A percentile compares a stretch with the other conserved stretches of the same genome.
Evolutionary conservation across 495 filamentous ascomycete species (phyloP).

Genomic region (Cercophora scortea): DNA sequence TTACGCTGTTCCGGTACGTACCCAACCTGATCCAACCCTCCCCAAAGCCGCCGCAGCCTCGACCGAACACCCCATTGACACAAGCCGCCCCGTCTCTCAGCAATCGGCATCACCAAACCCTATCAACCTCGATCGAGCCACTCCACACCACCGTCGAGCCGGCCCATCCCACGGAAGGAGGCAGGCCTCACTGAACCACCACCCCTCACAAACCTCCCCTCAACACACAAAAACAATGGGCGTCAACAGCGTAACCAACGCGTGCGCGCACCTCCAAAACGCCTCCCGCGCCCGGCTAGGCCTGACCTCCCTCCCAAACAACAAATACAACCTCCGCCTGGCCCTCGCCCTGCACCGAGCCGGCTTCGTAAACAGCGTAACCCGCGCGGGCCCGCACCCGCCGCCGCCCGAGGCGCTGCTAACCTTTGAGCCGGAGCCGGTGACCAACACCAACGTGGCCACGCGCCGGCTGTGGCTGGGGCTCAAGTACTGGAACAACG

Average conservation of each 20-base stretch:
- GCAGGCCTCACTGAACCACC: not conserved
- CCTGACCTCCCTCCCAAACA: conserved; percentile 77
- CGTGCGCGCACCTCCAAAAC: conserved; percentile 93
- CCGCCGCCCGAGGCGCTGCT: conserved; percentile 47
- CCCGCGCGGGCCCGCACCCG: conserved; percentile 63
- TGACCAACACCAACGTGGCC: conserved; percentile 73
- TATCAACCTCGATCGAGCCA: not conserved
- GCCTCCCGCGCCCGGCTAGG: conserved; percentile 77
- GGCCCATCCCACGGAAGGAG: not conserved
- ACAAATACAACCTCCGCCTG: conserved; percentile 70
- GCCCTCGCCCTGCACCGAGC: conserved; percentile 69
- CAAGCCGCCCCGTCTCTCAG: not conserved
- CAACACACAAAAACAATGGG: conserved; percentile 78
- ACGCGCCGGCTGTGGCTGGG: conserved; percentile 81
- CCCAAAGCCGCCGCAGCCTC: too few relatives aligned
- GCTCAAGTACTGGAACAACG: conserved; percentile 85
- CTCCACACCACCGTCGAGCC: not conserved
- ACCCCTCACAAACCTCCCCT: not conserved
- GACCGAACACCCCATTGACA: not conserved
- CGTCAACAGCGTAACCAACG: conserved; percentile 68
- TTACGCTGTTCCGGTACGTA: not conserved
- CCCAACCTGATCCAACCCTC: too few relatives aligned
- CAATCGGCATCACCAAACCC: not conserved
- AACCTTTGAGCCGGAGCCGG: conserved; percentile 46
- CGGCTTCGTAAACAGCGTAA: conserved; percentile 77